A percentile compares a stretch with the other conserved stretches of the same genome.
These are phyloP conservation scores for Beauveria bassiana DNA, from an alignment of 2,329 filamentous ascomycete species.

Conservation along the genomic window DNA sequence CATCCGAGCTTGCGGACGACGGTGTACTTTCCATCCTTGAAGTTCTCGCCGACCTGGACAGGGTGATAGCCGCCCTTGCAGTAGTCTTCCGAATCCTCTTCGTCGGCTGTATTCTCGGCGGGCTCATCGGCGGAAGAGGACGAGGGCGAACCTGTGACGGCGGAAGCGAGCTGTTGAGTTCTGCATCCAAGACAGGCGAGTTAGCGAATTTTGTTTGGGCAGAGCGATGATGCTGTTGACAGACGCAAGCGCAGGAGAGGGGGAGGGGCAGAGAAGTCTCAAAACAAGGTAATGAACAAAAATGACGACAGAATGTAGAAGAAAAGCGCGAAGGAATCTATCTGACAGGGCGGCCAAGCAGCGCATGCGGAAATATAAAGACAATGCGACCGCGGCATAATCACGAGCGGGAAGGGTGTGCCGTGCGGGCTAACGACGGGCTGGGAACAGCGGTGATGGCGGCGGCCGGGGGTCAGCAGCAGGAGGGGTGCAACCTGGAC, in stretches of 20 bases:
- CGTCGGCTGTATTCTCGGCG: constrained; percentile 88
- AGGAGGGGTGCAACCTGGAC: constrained; percentile 10
- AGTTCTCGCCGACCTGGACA: constrained; percentile 87
- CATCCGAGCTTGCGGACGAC: constrained; percentile 94
- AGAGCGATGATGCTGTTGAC: constrained; percentile 1
- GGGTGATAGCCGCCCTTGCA: constrained; percentile 99
- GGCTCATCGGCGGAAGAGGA: constrained; percentile 76
- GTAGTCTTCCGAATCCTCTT: constrained; percentile 98
- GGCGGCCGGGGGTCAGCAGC: background rate
- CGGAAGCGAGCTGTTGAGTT: constrained; percentile 47
- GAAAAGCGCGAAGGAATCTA: background rate
- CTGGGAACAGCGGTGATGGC: constrained; percentile 1
- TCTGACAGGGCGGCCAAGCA: background rate
- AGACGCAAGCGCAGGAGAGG: background rate
- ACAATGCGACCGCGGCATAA: background rate
- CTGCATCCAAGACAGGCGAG: constrained; percentile 25
- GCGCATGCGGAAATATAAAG: background rate
- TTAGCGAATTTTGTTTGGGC: constrained; percentile 14
- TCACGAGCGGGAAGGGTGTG: background rate
- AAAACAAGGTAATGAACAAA: background rate
- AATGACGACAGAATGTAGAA: background rate
- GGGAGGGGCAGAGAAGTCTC: background rate
- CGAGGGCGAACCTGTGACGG: constrained; percentile 65
- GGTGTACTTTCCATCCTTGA: constrained; percentile 96
- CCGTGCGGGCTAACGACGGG: background rate